Conservation (phyloP, 768 basidiomycete species). For the Coprinopsis strossmayeri region DNA sequence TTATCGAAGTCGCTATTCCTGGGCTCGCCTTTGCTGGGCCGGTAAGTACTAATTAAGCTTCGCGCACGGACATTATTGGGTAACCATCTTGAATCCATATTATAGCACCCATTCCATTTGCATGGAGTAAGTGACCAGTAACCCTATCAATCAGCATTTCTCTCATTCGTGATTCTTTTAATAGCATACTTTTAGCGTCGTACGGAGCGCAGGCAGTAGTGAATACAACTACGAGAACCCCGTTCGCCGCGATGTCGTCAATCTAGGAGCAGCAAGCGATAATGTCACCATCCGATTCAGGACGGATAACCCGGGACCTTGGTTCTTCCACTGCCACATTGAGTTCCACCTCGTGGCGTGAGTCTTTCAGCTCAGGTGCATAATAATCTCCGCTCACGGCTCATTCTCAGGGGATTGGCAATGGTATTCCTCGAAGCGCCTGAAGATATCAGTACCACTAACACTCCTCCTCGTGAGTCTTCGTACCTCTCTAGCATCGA, state of each 20-base stretch:
- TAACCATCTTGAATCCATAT: no score
- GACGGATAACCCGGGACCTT: constrained; percentile 65
- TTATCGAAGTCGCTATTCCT: no score
- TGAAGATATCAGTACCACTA: constrained; percentile 1
- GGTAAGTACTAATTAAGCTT: no score
- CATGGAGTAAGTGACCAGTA: constrained; percentile 32
- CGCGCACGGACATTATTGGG: no score
- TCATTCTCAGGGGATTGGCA: no score
- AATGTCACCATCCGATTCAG: constrained; percentile 53
- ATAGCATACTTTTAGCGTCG: constrained; percentile 32
- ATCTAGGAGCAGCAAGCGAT: constrained; percentile 30
- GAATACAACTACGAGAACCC: constrained; percentile 47
- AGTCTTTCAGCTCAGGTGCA: no score
- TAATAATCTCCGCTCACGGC: no score
- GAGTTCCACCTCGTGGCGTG: constrained; percentile 6
- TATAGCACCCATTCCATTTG: constrained; percentile 44
- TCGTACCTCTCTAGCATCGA: no score
- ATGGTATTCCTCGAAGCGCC: constrained; percentile 27
- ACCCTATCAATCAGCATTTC: no score
- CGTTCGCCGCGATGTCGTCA: constrained; percentile 48
- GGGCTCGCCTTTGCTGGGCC: no score
- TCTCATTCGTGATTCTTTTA: background rate
- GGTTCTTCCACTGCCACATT: constrained; percentile 36
- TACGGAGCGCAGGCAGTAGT: constrained; percentile 33
- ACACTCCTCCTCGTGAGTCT: constrained; percentile 16